These are phyloP conservation scores for Ophiocordyceps unilateralis DNA, from an alignment of 2,329 filamentous ascomycete genomes.

Conservation along the genomic window DNA sequence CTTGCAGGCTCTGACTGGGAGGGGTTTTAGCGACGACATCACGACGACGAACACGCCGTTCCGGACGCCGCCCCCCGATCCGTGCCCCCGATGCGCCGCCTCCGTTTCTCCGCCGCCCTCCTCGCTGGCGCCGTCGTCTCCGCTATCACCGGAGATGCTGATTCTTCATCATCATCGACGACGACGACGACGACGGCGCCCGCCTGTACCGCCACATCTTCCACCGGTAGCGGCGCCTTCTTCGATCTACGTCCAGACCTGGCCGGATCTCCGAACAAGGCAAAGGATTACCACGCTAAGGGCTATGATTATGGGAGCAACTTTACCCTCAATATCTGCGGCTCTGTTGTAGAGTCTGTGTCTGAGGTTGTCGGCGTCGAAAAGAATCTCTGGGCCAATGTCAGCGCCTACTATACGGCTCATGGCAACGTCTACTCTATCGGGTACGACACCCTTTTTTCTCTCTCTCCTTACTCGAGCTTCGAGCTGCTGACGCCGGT, in stretches of 20 bases:
- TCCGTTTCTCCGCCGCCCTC: conserved; percentile 9
- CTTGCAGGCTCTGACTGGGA: too few relatives aligned
- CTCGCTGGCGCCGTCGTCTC: conserved; percentile 17
- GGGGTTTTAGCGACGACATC: too few relatives aligned
- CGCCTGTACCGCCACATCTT: conserved; percentile 38
- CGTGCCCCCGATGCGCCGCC: not conserved
- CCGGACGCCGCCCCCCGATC: not conserved
- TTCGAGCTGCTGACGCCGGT: not conserved
- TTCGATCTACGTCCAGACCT: conserved; percentile 40
- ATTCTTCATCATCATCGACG: conserved; percentile 19
- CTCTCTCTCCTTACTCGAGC: too few relatives aligned
- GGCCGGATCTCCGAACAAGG: conserved; percentile 25
- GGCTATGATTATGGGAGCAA: conserved; percentile 67
- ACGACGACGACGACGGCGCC: conserved; percentile 12
- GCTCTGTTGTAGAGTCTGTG: conserved; percentile 50
- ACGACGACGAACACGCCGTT: not conserved
- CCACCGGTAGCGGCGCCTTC: conserved; percentile 37
- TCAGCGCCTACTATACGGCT: conserved; percentile 60
- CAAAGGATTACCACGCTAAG: conserved; percentile 42
- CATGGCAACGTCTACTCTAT: conserved; percentile 55
- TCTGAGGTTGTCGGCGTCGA: conserved; percentile 47
- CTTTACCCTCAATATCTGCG: conserved; percentile 74
- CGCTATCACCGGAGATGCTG: conserved; percentile 17
- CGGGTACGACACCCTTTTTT: conserved; percentile 33
- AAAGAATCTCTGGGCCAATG: conserved; percentile 46